Evolutionary conservation across 2,329 filamentous ascomycete species (phyloP), one percentile per base, ranked within the genome.

Genomic region (Neofusicoccum sp.): DNA sequence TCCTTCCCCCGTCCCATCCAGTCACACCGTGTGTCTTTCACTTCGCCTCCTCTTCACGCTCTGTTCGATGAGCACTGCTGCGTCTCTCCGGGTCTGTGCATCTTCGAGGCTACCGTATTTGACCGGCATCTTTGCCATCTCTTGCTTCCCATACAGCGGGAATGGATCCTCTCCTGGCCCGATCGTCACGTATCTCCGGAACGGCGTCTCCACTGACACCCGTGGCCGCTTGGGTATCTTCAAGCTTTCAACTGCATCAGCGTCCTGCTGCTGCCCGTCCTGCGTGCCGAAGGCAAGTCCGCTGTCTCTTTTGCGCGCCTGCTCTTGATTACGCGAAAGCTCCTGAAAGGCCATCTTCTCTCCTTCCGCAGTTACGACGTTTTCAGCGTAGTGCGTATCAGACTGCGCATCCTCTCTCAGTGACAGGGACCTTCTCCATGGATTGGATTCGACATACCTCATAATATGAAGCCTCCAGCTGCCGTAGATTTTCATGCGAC

Each of bases 161-260:
- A 60, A 54, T 14, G 58, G 58, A 31, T 60, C 58, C 16, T 60
- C 58, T 6, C 31, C 38, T 34, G 58, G 47, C 7, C 47, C 40
- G n/a, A 60, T 60, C 31, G 58, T 60, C 4, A 60, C 24, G 40
- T 45, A 60, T 45, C 58, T 44, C 7, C 58, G 58, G 33, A 60
- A 49, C 9, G 58, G 58, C 31, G 58, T 53, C 48, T 60, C 58
- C 11, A 36, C 38, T 28, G 58, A 60, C 31, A 30, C 5, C 20
- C 48, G 38, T 8, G 58, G 58, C 4, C 30, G 20, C 24, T 51
- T 48, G 4, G 28, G 31, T 6, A 60, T 36, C 20, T 60, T 53
- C 30, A 60, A 16, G 6, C 31, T 14, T 6, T 54, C 40, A 36
- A 3, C 28, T 8, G 20, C 51, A 6, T 16, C 3, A 2, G 16